Evolutionary conservation across 1,284 basidiomycete genomes (phyloP).

Genomic region (Ceratobasidium sp.): DNA sequence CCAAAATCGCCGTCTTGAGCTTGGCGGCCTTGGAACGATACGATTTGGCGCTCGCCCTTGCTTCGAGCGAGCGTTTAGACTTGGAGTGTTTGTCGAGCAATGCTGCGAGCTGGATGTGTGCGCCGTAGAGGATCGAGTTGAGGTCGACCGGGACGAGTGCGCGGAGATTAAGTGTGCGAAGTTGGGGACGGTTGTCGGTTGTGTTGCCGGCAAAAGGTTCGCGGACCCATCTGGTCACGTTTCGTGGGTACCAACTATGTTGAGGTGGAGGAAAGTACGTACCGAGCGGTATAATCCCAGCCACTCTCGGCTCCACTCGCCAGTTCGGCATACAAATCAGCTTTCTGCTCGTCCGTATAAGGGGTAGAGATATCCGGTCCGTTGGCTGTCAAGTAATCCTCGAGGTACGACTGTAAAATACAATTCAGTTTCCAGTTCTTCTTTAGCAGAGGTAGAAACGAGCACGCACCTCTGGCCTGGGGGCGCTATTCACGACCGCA

Average conservation of each 20-base stretch:
- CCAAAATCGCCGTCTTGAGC: conserved; percentile 75
- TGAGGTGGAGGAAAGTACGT: not conserved
- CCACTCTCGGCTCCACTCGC: conserved; percentile 88
- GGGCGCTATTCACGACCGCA: conserved; percentile 78
- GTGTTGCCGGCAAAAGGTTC: conserved; percentile 53
- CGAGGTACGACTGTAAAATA: conserved; percentile 50
- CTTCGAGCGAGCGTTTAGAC: conserved; percentile 53
- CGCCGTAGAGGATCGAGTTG: conserved; percentile 81
- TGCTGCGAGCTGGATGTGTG: conserved; percentile 66
- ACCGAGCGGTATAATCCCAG: conserved; percentile 44
- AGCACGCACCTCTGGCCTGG: conserved; percentile 78
- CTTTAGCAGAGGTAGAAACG: too few species aligned
- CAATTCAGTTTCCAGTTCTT: not conserved
- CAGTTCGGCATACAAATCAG: conserved; percentile 84
- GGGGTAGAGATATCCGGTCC: conserved; percentile 62
- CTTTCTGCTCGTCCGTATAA: conserved; percentile 66
- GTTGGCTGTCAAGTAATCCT: conserved; percentile 80
- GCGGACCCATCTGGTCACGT: conserved; percentile 55
- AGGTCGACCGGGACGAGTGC: conserved; percentile 78
- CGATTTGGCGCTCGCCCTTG: conserved; percentile 50
- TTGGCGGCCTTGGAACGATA: conserved; percentile 67
- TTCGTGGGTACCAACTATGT: conserved; percentile 44
- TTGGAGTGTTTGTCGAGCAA: conserved; percentile 60
- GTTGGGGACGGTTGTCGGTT: conserved; percentile 57
- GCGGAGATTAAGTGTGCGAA: conserved; percentile 76